Evolutionary conservation across 2,329 filamentous ascomycete species (phyloP), one percentile per base, ranked within the genome.

Genomic region (Alternaria rosae): DNA sequence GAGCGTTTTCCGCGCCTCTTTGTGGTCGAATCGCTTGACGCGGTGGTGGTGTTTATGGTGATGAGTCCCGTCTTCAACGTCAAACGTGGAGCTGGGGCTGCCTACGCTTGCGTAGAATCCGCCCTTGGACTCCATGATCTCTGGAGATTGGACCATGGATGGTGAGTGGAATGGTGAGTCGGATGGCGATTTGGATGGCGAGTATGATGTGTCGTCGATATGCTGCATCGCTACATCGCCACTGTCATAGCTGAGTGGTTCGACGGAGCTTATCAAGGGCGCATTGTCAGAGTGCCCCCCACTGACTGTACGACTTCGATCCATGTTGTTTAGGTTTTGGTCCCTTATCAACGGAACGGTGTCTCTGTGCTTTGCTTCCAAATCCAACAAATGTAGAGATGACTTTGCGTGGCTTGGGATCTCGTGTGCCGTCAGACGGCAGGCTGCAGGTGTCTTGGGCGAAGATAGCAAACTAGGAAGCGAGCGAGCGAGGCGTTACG

Each of bases 11-110:
- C 76, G 66, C 2, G 76, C 68, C 23, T 74, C 68, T n/a, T 70
- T 71, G 50, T 78, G 72, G 20, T 77, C 71, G 51, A 77, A 78
- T 9, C 61, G 69, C 54, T 77, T 77, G 13, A 68, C 63, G 21
- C 60, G 66, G 12, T 65, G 59, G 25, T 38, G 57, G 6, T 55
- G 65, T 44, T 59, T 58, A 9, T 63, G 55, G 23, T 65, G 57
- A 15, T 61, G 59, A 9, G 72, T 44, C 70, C 75, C 60, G 55
- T 66, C 56, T 70, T 67, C 71, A 17, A 62, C 43, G 10, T 67
- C 62, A 12, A 68, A 62, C 2, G 59, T 65, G 12, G 65, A 67
- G 5, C 64, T 65, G 68, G 48, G 64, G 59, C 51, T 12, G 48
- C 35, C 57, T 8, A 69, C 4, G 60, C 65, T 68, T 23, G 65